A percentile compares a stretch with the other conserved stretches of the same genome.
phyloP scores from a whole-genome alignment of 2,329 filamentous ascomycete genomes.

The Aspergillus floridensis region DNA sequence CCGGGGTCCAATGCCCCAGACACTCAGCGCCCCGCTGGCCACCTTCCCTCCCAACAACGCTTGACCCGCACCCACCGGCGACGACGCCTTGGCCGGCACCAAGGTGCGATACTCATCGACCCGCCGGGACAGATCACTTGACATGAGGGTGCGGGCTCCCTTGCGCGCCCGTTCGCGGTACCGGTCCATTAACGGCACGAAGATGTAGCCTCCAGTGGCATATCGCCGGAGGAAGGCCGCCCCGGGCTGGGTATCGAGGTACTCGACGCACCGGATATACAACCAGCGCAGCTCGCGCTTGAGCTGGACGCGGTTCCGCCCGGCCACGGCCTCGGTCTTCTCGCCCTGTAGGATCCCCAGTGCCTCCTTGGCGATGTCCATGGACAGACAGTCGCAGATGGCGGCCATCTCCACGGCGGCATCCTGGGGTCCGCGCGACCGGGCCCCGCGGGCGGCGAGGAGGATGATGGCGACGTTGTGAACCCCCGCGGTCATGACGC shows the following conservation, averaged over 20 bases:
- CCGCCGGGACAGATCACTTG: not conserved
- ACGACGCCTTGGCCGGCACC: no score
- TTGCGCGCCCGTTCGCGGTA: not conserved
- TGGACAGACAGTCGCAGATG: not conserved
- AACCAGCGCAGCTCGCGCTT: no score
- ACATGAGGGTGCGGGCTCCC: not conserved
- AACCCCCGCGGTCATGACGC: not conserved
- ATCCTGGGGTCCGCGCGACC: not conserved
- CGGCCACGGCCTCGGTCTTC: not conserved
- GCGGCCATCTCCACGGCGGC: not conserved
- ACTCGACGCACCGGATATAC: no score
- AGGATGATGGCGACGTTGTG: not conserved
- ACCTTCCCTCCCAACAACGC: no score
- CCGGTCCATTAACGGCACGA: conserved; percentile 1
- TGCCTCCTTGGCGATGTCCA: conserved; percentile 4
- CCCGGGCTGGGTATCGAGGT: no score
- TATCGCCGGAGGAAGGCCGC: no score
- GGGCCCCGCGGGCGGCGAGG: no score
- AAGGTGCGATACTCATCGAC: no score
- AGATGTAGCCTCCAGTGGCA: not conserved
- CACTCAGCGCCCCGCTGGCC: no score
- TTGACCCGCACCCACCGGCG: no score
- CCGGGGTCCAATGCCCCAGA: no score
- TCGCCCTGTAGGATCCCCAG: not conserved
- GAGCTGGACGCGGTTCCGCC: no score